These are phyloP conservation scores for Boletus semigastroideus DNA, from an alignment of 1,284 basidiomycete genomes.

Conservation along the genomic window DNA sequence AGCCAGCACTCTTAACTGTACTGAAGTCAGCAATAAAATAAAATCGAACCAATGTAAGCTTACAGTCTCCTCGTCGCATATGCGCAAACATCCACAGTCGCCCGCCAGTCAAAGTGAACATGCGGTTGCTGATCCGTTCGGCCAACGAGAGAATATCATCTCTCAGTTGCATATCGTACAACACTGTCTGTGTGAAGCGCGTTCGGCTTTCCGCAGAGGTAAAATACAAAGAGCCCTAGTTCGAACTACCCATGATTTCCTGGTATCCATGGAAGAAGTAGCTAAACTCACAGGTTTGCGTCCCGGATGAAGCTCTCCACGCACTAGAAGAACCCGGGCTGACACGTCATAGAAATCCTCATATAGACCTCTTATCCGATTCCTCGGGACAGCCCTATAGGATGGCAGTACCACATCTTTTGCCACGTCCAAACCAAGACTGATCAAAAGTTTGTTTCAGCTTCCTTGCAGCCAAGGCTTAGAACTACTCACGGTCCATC, in stretches of 20 bases:
- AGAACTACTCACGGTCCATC: constrained; percentile 34
- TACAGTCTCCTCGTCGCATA: constrained; percentile 49
- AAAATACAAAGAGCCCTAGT: constrained; percentile 41
- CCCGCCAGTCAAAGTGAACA: constrained; percentile 35
- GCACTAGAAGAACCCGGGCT: constrained; percentile 39
- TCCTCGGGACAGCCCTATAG: constrained; percentile 34
- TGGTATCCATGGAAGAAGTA: neutral
- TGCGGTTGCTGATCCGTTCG: constrained; percentile 33
- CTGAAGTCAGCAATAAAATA: neutral
- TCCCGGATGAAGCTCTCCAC: constrained; percentile 40
- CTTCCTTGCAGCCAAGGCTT: neutral
- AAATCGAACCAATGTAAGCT: constrained; percentile 5
- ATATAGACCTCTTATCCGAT: constrained; percentile 36
- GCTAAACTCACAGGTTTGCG: constrained; percentile 41
- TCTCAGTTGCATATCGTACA: constrained; percentile 36
- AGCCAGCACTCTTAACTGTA: constrained; percentile 30
- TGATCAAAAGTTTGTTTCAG: constrained; percentile 19
- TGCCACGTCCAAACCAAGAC: constrained; percentile 38
- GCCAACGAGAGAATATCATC: constrained; percentile 35
- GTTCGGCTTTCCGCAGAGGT: constrained; percentile 33
- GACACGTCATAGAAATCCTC: constrained; percentile 40
- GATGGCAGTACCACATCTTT: constrained; percentile 41
- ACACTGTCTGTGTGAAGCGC: constrained; percentile 37
- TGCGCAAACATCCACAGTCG: constrained; percentile 48
- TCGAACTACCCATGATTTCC: neutral